phyloP scores from a whole-genome alignment of 1,284 basidiomycete species.

The Trametes hirsuta region DNA sequence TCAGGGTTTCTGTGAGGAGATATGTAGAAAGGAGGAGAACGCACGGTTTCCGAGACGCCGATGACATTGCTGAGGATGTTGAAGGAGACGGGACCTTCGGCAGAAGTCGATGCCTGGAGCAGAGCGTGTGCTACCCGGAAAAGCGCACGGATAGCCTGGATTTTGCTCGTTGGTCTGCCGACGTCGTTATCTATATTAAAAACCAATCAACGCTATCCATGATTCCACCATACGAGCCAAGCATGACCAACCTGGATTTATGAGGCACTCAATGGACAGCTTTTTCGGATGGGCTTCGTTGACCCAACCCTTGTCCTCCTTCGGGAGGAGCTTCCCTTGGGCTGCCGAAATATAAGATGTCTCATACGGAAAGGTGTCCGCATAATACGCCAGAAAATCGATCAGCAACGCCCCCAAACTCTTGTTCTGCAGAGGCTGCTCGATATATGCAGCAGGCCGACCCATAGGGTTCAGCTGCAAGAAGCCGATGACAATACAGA shows the following conservation, averaged over 20 bases:
- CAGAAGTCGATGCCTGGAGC: constrained; percentile 24
- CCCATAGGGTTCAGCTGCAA: constrained; percentile 56
- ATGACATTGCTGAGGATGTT: constrained; percentile 34
- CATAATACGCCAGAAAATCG: constrained; percentile 53
- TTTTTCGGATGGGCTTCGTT: constrained; percentile 28
- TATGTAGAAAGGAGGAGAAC: background rate
- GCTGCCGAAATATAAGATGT: constrained; percentile 46
- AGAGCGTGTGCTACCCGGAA: constrained; percentile 40
- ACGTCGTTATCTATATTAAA: constrained; percentile 41
- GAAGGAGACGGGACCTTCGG: constrained; percentile 1
- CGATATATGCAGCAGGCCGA: constrained; percentile 35
- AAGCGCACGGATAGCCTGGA: constrained; percentile 36
- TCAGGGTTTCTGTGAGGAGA: background rate
- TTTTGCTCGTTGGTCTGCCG: constrained; percentile 39
- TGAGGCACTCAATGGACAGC: constrained; percentile 47
- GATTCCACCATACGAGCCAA: background rate
- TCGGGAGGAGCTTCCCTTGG: constrained; percentile 40
- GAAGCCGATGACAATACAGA: constrained; percentile 75
- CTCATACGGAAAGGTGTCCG: constrained; percentile 44
- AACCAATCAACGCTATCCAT: background rate
- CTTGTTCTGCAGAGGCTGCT: constrained; percentile 42
- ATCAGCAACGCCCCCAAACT: constrained; percentile 48
- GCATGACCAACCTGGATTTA: constrained; percentile 39
- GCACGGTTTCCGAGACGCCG: constrained; percentile 24
- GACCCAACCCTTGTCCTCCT: constrained; percentile 41